Evolutionary conservation across 257 asterid genomes (phyloP).

Genomic region (Fraxinus americana): DNA sequence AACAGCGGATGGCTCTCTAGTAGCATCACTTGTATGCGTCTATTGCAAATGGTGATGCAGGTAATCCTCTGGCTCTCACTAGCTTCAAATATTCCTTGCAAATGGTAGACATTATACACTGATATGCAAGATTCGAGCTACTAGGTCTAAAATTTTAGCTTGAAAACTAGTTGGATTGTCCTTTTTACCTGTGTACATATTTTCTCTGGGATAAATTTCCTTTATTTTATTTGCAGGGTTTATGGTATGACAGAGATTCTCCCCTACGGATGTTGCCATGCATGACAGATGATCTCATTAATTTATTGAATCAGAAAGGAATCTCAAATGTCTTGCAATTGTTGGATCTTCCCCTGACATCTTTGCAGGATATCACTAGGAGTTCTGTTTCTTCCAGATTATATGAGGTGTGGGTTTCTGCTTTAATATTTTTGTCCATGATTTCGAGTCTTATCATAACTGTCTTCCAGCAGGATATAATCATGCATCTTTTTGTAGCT

Average conservation of each 20-base stretch:
- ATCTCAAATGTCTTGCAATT: slow-evolving; percentile 67
- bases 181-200: background rate
- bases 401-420: slow-evolving; percentile 61
- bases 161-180: background rate
- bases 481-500: slow-evolving; percentile 6
- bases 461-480: background rate
- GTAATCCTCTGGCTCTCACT: slow-evolving; percentile 36
- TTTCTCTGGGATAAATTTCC: slow-evolving; percentile 6
- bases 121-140: background rate
- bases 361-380: slow-evolving; percentile 48
- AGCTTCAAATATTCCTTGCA: background rate
- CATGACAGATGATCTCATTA: slow-evolving; percentile 76
- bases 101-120: background rate
- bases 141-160: background rate
- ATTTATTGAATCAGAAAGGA: slow-evolving; percentile 59
- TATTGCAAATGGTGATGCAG: slow-evolving; percentile 99
- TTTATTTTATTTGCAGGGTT: slow-evolving; percentile 56
- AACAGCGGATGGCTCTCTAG: slow-evolving; percentile 99
- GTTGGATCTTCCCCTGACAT: slow-evolving; percentile 50
- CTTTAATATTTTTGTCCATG: slow-evolving; percentile 14
- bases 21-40: slow-evolving; percentile 84
- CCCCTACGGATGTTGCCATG: slow-evolving; percentile 87
- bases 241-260: slow-evolving; percentile 72
- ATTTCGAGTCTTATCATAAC: background rate
- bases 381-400: slow-evolving; percentile 56